Evolutionary conservation across 2,329 filamentous ascomycete genomes (phyloP).

Genomic region (Pestalotiopsis sp.): DNA sequence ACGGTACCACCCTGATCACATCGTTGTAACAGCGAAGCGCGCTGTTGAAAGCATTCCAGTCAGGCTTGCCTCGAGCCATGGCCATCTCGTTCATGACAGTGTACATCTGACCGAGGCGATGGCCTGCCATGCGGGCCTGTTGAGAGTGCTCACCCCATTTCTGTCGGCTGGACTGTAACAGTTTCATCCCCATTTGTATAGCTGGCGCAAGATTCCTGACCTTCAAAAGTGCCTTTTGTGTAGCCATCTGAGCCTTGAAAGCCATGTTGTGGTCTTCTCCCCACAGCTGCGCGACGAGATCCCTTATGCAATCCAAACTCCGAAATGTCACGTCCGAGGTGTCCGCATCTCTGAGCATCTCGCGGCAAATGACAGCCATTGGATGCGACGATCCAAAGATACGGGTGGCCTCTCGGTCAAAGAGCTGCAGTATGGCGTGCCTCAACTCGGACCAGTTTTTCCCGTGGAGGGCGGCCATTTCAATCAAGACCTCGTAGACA

Average conservation of each 20-base stretch:
- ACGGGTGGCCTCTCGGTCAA: slow-evolving; percentile 2
- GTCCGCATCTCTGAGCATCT: not conserved
- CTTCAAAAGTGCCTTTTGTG: not conserved
- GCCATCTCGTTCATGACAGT: not conserved
- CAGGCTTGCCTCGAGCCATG: not conserved
- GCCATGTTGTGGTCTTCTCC: not conserved
- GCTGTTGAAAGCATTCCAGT: not conserved
- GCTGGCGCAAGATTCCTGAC: not conserved
- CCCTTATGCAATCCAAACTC: not conserved
- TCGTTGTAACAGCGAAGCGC: not conserved
- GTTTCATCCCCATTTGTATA: not conserved
- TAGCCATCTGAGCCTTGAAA: not conserved
- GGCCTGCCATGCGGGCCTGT: not conserved
- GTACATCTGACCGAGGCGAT: not conserved
- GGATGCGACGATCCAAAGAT: not conserved
- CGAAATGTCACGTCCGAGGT: not conserved
- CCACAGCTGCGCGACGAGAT: not conserved
- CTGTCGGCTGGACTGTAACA: not conserved
- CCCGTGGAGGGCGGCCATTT: not conserved
- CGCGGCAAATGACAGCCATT: slow-evolving; percentile 7
- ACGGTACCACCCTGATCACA: not conserved
- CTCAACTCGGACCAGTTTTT: not conserved
- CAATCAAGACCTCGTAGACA: not conserved
- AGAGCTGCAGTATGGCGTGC: not conserved
- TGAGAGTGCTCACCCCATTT: slow-evolving; percentile 2